Evolutionary conservation across 768 basidiomycete species (phyloP).

Genomic region (Kwoniella europaea): DNA sequence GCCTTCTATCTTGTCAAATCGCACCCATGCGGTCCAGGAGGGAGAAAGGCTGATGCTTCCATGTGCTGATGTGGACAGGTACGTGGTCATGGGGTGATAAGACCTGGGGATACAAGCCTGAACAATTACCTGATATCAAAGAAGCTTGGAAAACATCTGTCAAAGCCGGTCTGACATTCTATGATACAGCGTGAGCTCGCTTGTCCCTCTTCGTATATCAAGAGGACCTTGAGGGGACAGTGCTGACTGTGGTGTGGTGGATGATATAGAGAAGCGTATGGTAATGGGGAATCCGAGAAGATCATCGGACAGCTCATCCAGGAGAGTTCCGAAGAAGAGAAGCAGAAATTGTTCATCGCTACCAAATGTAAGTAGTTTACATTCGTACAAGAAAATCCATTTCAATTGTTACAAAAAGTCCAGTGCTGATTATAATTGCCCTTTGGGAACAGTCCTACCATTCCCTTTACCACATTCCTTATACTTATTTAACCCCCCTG

Average conservation of each 20-base stretch:
- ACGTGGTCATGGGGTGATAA: constrained; percentile 52
- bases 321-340: constrained; percentile 45
- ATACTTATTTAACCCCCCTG: constrained; percentile 45
- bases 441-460: constrained; percentile 29
- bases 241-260: neutral
- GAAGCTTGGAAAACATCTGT: constrained; percentile 49
- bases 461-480: constrained; percentile 1
- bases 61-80: constrained; percentile 21
- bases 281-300: constrained; percentile 49
- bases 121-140: constrained; percentile 37
- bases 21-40: neutral
- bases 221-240: no score
- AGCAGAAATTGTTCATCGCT: constrained; percentile 51
- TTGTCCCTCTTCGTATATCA: no score
- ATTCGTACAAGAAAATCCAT: constrained; percentile 29
- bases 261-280: constrained; percentile 46
- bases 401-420: constrained; percentile 29
- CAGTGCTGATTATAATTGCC: constrained; percentile 6
- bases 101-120: constrained; percentile 41
- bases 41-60: neutral
- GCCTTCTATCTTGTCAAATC: neutral
- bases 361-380: constrained; percentile 50
- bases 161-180: constrained; percentile 50
- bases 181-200: constrained; percentile 52
- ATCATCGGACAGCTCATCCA: constrained; percentile 53